Evolutionary conservation across 371 early-diverging fungal genomes (phyloP), one percentile per base, ranked within the genome.

Genomic region (Rhizomucor miehei): DNA sequence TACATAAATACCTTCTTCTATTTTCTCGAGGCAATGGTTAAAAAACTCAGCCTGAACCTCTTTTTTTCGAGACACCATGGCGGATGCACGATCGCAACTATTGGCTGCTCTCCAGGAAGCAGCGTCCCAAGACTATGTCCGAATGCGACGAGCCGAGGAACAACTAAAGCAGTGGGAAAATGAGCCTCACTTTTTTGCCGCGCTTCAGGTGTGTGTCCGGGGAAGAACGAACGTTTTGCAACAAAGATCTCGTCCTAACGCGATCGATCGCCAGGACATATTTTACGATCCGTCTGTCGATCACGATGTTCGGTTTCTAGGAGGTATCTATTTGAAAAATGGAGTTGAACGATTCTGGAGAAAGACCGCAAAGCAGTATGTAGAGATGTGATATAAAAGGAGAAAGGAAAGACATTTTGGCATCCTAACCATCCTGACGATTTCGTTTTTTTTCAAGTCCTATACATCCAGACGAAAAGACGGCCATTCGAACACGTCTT

Each of bases 281-380:
- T 89, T 88, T 40, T 85, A 82, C 34, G 89, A 92, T 63, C 66
- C 63, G 6, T 61, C 77, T 5, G 43, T 89, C 11, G 80, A 85
- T 14, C 73, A 78, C 49, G 79, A 81, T 44, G 65, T 90, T n/a
- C 82, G 96, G 36, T 87, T 86, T 51, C 79, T 93, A 35, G 86
- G 92, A 13, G 84, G 88, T 17, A 85, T 94, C 48, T 85, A 83
- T 52, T 72, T 95, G 48, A 95, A 95, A 68, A 94, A 93, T 63
- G 92, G 93, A 2, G 80, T 95, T 41, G 89, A 88, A 65, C 85
- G 84, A 54, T 93, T 89, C 64, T 95, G 96, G 96, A 79, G 92
- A 63, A 86, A 82, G 64, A 80, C 87, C 2, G 88, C 89, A 10
- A 81, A 74, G 68, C 81, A 81, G 89, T 91, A 71, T 56, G 61